Conservation (phyloP, 306 rosid species). For the Albizia julibrissin region DNA sequence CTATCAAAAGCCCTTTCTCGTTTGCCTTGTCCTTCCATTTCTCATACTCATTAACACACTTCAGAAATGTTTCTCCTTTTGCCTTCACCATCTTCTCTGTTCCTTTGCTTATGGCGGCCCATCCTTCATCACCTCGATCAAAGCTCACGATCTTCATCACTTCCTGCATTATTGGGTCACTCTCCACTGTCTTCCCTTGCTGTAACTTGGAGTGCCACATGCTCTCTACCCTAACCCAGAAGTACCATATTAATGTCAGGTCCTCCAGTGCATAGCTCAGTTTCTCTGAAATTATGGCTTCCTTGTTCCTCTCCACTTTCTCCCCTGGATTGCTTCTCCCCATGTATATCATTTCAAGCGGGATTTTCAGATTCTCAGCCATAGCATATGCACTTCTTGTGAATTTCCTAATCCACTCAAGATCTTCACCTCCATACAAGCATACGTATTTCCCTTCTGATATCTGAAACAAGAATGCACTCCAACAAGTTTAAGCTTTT, state of each 20-base stretch:
- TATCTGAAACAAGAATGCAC: constrained; percentile 35
- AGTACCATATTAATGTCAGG: constrained; percentile 55
- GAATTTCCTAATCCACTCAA: constrained; percentile 61
- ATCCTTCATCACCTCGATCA: constrained; percentile 42
- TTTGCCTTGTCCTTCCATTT: constrained; percentile 38
- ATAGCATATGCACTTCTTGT: constrained; percentile 30
- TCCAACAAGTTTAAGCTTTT: neutral
- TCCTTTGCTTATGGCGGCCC: constrained; percentile 42
- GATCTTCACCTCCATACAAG: constrained; percentile 68
- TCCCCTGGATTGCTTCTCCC: constrained; percentile 62
- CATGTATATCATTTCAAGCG: constrained; percentile 58
- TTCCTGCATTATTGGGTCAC: constrained; percentile 46
- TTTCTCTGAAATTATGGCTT: constrained; percentile 21
- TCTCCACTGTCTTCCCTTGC: constrained; percentile 23
- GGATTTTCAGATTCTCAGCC: constrained; percentile 37
- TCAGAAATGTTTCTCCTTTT: constrained; percentile 32
- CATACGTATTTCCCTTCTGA: constrained; percentile 53
- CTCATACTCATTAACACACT: constrained; percentile 26
- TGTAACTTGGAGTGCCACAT: constrained; percentile 60
- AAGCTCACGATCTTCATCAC: constrained; percentile 43
- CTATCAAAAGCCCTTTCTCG: constrained; percentile 34
- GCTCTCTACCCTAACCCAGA: constrained; percentile 72
- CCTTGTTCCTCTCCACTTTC: constrained; percentile 31
- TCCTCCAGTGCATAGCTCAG: constrained; percentile 47
- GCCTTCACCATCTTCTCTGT: constrained; percentile 34